phyloP scores from a whole-genome alignment of 768 basidiomycete species.

The Lepiota brunneoincarnata region DNA sequence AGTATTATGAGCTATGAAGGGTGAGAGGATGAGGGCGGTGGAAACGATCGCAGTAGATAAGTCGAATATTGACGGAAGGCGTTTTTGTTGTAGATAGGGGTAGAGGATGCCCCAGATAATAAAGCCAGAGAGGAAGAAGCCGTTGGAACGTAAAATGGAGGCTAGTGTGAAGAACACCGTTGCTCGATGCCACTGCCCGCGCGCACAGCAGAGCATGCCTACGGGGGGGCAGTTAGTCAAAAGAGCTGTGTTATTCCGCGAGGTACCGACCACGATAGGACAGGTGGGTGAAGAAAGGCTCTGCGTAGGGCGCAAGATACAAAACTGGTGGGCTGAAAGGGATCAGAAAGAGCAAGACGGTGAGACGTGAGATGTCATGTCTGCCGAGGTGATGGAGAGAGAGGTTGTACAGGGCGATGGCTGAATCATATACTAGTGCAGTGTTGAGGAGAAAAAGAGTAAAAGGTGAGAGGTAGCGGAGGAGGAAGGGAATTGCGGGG shows the following conservation, averaged over 20 bases:
- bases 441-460: slow-evolving; percentile 31
- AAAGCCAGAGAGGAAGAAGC: slow-evolving; percentile 73
- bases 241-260: slow-evolving; percentile 4
- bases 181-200: slow-evolving; percentile 50
- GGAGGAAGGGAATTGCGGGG: slow-evolving; percentile 56
- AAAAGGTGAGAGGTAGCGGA: slow-evolving; percentile 21
- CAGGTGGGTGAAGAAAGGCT: slow-evolving; percentile 82
- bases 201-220: slow-evolving; percentile 63
- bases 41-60: slow-evolving; percentile 3
- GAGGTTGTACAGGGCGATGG: slow-evolving; percentile 52
- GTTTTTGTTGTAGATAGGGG: slow-evolving; percentile 39
- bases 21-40: slow-evolving; percentile 52
- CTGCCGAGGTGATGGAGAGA: slow-evolving; percentile 56
- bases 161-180: slow-evolving; percentile 64
- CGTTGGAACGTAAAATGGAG: slow-evolving; percentile 72
- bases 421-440: slow-evolving; percentile 37
- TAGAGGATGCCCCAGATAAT: slow-evolving; percentile 68
- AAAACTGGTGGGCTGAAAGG: slow-evolving; percentile 79
- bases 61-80: neutral
- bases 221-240: neutral
- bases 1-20: slow-evolving; percentile 73
- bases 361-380: slow-evolving; percentile 55
- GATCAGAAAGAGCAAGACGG: slow-evolving; percentile 68
- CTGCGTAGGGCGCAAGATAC: slow-evolving; percentile 71
- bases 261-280: slow-evolving; percentile 63